Evolutionary conservation across 768 basidiomycete genomes (phyloP).

Genomic region (Kwoniella europaea): DNA sequence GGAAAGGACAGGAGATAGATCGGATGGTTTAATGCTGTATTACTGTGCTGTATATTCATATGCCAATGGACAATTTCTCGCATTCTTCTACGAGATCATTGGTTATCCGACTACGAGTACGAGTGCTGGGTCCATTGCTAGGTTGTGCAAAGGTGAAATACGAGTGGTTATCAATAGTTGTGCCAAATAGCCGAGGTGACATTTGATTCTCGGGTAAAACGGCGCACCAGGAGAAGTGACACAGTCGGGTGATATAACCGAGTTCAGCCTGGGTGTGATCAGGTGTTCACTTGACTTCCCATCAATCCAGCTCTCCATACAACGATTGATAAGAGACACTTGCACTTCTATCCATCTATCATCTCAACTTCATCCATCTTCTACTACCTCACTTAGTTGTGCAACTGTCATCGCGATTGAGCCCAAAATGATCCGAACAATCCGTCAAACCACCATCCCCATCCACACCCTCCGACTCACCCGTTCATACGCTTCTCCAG

Average conservation of each 20-base stretch:
- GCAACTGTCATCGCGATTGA: no score
- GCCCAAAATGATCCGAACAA: conserved; percentile 13
- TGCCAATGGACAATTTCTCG: background rate
- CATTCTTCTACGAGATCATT: no score
- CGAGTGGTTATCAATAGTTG: no score
- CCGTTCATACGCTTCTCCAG: conserved; percentile 22
- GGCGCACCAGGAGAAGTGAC: background rate
- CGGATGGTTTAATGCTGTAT: background rate
- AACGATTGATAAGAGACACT: background rate
- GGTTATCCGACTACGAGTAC: no score
- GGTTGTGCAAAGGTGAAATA: background rate
- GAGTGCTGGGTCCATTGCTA: background rate
- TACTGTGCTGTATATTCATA: background rate
- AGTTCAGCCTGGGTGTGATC: background rate
- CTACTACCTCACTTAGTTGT: background rate
- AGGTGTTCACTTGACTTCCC: background rate
- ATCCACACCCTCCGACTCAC: conserved; percentile 2
- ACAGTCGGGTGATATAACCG: conserved; percentile 17
- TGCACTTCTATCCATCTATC: background rate
- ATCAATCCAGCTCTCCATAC: no score
- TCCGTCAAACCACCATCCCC: conserved; percentile 1
- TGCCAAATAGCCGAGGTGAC: conserved; percentile 8
- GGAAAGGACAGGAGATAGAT: background rate
- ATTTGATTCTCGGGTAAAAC: conserved; percentile 5
- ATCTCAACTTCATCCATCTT: background rate